These are phyloP conservation scores for Lipomyces sp. DNA, from an alignment of 805 yeast genomes.

Conservation along the genomic window DNA sequence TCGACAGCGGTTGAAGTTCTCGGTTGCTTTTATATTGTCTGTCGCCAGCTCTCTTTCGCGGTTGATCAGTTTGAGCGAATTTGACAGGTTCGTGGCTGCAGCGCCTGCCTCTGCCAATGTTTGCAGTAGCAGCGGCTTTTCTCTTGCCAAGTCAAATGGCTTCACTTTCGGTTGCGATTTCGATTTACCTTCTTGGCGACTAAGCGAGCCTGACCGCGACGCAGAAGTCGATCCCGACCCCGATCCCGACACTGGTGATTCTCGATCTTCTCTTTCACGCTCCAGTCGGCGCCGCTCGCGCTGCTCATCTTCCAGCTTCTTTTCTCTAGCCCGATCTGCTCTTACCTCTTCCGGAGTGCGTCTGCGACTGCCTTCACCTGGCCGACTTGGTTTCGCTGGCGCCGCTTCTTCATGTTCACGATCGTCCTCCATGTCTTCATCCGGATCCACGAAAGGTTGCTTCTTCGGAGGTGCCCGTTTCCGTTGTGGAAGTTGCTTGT, in stretches of 20 bases:
- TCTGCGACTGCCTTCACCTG: slow-evolving; percentile 10
- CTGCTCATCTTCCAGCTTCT: slow-evolving; percentile 10
- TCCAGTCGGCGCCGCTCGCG: slow-evolving; percentile 8
- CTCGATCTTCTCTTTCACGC: slow-evolving; percentile 1
- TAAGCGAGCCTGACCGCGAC: slow-evolving; percentile 9
- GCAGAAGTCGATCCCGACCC: not conserved
- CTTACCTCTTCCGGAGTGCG: slow-evolving; percentile 6
- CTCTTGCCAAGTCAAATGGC: slow-evolving; percentile 55
- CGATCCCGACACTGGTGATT: not conserved
- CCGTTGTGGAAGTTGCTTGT: slow-evolving; percentile 51
- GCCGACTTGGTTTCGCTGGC: slow-evolving; percentile 34
- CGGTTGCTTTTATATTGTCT: slow-evolving; percentile 65
- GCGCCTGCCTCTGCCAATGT: slow-evolving; percentile 77
- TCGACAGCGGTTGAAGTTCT: slow-evolving; percentile 74
- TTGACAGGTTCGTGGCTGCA: slow-evolving; percentile 69
- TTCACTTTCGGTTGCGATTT: slow-evolving; percentile 1
- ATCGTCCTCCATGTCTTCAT: slow-evolving; percentile 34
- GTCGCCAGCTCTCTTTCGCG: slow-evolving; percentile 58
- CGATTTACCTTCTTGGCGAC: not conserved
- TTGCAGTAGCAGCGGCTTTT: slow-evolving; percentile 70
- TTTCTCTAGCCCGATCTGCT: slow-evolving; percentile 2
- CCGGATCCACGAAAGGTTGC: slow-evolving; percentile 33
- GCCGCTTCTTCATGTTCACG: slow-evolving; percentile 24
- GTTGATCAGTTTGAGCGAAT: slow-evolving; percentile 56
- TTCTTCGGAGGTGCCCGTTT: slow-evolving; percentile 39